Evolutionary conservation across 2,329 filamentous ascomycete species (phyloP).

Genomic region (Trichoderma sp.): DNA sequence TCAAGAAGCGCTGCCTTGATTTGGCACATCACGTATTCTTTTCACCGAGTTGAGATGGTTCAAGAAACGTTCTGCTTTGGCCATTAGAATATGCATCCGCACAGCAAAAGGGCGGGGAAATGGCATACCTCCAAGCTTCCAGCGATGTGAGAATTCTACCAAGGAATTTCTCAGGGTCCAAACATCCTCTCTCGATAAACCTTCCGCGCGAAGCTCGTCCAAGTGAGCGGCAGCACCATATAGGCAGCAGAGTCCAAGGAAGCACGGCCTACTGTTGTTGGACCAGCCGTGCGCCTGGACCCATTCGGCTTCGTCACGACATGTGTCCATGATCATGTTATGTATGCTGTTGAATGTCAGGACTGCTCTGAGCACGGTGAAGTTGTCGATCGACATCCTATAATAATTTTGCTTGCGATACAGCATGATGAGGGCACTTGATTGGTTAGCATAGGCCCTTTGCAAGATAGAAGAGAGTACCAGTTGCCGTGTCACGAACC

Average conservation of each 20-base stretch:
- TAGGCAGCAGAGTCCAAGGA: neutral
- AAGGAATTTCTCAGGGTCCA: neutral
- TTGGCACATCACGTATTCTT: neutral
- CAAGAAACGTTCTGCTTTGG: neutral
- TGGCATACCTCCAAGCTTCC: neutral
- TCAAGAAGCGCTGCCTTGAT: neutral
- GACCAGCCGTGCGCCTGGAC: neutral
- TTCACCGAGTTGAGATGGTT: neutral
- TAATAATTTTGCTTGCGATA: constrained; percentile 7
- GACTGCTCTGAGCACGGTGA: neutral
- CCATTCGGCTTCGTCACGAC: constrained; percentile 1
- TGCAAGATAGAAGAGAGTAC: neutral
- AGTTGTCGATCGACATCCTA: neutral
- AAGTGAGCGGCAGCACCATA: constrained; percentile 6
- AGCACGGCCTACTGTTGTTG: constrained; percentile 1
- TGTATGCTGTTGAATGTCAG: neutral
- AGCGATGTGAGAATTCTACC: neutral
- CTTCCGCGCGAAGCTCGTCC: neutral
- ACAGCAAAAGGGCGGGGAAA: too few species aligned
- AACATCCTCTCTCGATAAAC: neutral
- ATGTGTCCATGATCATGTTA: constrained; percentile 11
- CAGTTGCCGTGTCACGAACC: neutral
- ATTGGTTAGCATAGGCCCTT: neutral
- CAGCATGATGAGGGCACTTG: neutral
- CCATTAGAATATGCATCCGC: neutral